phyloP scores from a whole-genome alignment of 371 early-diverging fungal species.

The Mucor sp. region DNA sequence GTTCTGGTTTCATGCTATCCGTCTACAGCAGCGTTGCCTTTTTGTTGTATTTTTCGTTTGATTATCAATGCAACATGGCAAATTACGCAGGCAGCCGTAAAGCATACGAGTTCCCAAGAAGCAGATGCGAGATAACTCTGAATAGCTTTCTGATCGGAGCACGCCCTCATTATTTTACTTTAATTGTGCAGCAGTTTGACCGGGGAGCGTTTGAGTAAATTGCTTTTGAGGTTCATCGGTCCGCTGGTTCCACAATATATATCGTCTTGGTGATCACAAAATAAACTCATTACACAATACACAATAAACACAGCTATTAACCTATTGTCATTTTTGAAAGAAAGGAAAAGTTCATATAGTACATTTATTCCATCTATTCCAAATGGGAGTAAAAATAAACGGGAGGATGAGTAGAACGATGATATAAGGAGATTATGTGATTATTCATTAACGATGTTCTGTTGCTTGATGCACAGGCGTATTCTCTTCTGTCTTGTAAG shows the following conservation, averaged over 20 bases:
- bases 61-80: background rate
- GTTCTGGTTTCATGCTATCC: background rate
- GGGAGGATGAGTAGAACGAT: background rate
- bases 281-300: background rate
- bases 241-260: conserved; percentile 9
- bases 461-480: background rate
- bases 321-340: background rate
- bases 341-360: background rate
- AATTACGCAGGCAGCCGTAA: background rate
- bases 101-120: background rate
- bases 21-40: background rate
- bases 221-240: background rate
- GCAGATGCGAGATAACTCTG: background rate
- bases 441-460: background rate
- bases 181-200: background rate
- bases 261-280: conserved; percentile 8
- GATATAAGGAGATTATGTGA: background rate
- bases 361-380: conserved; percentile 5
- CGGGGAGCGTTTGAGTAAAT: background rate
- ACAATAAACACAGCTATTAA: background rate
- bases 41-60: conserved; percentile 1
- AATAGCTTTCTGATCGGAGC: background rate
- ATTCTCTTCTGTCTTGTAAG: conserved; percentile 18
- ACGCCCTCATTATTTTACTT: background rate
- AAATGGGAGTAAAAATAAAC: background rate